Base-by-base conservation (phyloP, 2,329 filamentous ascomycete species). In the Fusarium longipes region DNA sequence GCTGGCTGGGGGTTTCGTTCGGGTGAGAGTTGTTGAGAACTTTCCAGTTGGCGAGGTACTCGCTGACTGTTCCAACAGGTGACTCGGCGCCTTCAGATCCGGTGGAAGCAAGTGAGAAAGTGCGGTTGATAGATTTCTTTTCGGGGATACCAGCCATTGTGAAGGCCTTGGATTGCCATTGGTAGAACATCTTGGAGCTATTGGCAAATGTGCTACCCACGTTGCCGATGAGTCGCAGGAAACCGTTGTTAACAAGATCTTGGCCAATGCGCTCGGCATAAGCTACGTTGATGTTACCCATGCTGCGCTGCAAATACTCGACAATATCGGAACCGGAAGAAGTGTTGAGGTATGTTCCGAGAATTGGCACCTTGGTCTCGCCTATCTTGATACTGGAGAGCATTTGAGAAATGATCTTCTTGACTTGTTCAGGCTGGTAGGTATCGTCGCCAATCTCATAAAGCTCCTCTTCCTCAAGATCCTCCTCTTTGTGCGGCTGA, bases 201-300 rank as follows among this genome's bases (percentile, higher is more conserved):
- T 99, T 99, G 72, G 95, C 94, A 77, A 99, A 99, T 2, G 91
- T 93, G 80, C 88, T 98, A 63, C 96, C 96, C 53, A 99, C 94
- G 73, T 96, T 97, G 68, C 96, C 96, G 64, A 99, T 88, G 52
- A 99, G 84, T 50, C 96, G 89, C 74, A 99, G 82, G 76, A 97
- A 95, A 35, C 96, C 95, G 75, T 92, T 89, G 27, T 87, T 83
- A 51, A 97, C 90, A 70, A 99, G 84, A 77, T 99, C 96, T 80
- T 99, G 96, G 12, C 96, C 96, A 70, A 99, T 95, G 43, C 91
- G 87, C 84, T 99, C 96, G 11, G 96, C 93, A 75, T 97, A 96
- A 78, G 91, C 93, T 62, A 99, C 85, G 72, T 88, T 97, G 22
- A 89, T 91, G 18, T 92, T 91, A 57, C 87, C 89, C 89, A 98